Percentiles rank a stretch among this genome's conserved stretches.
Evolutionary conservation across 257 asterid species (phyloP).

Genomic region (Galeopsis tetrahit): DNA sequence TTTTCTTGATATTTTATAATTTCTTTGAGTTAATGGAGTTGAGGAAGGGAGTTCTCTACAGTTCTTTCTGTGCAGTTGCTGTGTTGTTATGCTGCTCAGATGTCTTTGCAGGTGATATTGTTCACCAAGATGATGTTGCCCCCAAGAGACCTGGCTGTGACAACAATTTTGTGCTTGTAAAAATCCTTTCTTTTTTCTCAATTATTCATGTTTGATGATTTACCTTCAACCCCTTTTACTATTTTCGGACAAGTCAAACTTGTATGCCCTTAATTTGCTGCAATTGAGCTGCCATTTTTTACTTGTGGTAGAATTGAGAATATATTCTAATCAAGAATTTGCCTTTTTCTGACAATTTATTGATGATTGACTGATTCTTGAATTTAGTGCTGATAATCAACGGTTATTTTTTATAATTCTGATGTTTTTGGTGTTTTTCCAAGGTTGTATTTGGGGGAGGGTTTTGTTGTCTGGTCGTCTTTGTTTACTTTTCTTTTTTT

Average conservation of each 20-base stretch:
- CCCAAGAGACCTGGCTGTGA: conserved; percentile 87
- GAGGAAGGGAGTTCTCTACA: conserved; percentile 46
- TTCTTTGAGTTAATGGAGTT: conserved; percentile 49
- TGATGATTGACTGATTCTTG: conserved; percentile 31
- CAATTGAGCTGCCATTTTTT: too few relatives aligned
- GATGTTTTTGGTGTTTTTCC: conserved; percentile 18
- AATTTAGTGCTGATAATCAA: conserved; percentile 26
- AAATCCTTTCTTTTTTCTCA: conserved; percentile 5
- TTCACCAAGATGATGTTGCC: conserved; percentile 81
- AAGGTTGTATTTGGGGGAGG: conserved; percentile 38
- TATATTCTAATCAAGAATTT: too few relatives aligned
- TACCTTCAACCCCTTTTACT: not conserved
- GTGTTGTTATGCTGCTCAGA: conserved; percentile 47
- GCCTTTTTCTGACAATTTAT: not conserved
- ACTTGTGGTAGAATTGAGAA: too few relatives aligned
- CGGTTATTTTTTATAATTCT: conserved; percentile 29
- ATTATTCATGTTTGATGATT: conserved; percentile 29
- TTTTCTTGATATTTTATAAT: conserved; percentile 23
- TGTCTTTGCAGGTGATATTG: conserved; percentile 83
- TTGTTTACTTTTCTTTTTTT: not conserved
- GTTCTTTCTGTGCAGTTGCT: conserved; percentile 44
- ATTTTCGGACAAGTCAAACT: not conserved
- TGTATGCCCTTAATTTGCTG: too few relatives aligned
- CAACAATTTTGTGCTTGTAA: conserved; percentile 88
- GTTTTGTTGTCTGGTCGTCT: conserved; percentile 21